Evolutionary conservation across 495 filamentous ascomycete species (phyloP).

Genomic region (Aspergillus biplanus): DNA sequence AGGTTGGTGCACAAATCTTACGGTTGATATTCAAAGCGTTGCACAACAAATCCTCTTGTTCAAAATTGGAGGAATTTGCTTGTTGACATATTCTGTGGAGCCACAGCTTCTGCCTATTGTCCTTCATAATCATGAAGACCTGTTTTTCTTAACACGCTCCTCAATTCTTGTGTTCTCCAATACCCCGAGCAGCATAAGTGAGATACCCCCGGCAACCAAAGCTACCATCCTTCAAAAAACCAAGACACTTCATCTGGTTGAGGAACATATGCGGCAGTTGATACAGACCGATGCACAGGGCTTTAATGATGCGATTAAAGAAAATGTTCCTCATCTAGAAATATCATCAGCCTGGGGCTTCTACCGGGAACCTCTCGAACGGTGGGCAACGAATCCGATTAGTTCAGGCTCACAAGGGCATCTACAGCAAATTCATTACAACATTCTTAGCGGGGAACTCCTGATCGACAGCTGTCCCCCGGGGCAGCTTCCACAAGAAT

Average conservation of each 20-base stretch:
- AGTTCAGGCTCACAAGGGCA: background rate
- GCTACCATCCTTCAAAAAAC: slow-evolving; percentile 6
- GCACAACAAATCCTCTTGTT: slow-evolving; percentile 33
- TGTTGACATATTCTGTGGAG: slow-evolving; percentile 39
- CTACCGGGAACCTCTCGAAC: background rate
- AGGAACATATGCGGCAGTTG: slow-evolving; percentile 7
- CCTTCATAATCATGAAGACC: slow-evolving; percentile 25
- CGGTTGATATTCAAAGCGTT: background rate
- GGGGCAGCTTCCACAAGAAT: slow-evolving; percentile 49
- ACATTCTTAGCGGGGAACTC: slow-evolving; percentile 25
- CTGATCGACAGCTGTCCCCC: slow-evolving; percentile 22
- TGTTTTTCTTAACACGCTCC: slow-evolving; percentile 38
- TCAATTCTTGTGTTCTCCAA: slow-evolving; percentile 37
- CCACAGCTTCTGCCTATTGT: slow-evolving; percentile 27
- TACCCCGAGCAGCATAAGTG: slow-evolving; percentile 9
- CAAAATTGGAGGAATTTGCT: slow-evolving; percentile 33
- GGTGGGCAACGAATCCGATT: slow-evolving; percentile 18
- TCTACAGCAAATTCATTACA: slow-evolving; percentile 14
- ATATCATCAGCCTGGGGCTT: slow-evolving; percentile 14
- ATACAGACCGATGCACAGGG: slow-evolving; percentile 15
- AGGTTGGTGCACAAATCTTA: slow-evolving; percentile 19
- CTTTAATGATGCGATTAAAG: slow-evolving; percentile 19
- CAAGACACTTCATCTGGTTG: slow-evolving; percentile 16
- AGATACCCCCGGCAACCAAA: slow-evolving; percentile 1
- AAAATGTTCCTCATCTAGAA: slow-evolving; percentile 12